These are phyloP conservation scores for Ustilago vetiveriae DNA, from an alignment of 1,284 basidiomycete genomes.

Conservation along the genomic window DNA sequence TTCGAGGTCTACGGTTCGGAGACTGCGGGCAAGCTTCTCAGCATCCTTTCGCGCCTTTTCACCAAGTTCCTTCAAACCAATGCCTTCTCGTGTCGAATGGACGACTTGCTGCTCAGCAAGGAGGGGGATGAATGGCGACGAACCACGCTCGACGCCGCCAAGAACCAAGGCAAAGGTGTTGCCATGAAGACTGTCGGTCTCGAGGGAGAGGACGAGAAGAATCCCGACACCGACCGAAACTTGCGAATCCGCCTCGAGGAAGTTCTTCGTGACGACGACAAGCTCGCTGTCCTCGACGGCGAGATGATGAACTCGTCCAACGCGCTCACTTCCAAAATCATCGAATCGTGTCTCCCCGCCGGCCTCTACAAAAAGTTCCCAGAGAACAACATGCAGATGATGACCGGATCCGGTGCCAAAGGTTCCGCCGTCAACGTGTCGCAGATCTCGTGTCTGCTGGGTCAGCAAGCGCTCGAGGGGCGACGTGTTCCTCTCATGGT, in stretches of 20 bases:
- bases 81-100: constrained; percentile 98
- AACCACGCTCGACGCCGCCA: constrained; percentile 76
- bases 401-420: constrained; percentile 98
- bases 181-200: constrained; percentile 77
- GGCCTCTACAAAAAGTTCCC: constrained; percentile 81
- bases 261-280: constrained; percentile 93
- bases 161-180: constrained; percentile 81
- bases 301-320: constrained; percentile 75
- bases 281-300: constrained; percentile 95
- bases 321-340: constrained; percentile 82
- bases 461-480: constrained; percentile 97
- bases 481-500: constrained; percentile 99
- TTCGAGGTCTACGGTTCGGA: constrained; percentile 96
- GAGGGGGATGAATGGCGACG: constrained; percentile 80
- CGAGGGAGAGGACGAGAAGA: constrained; percentile 58
- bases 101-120: constrained; percentile 89
- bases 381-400: constrained; percentile 98
- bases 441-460: constrained; percentile 95
- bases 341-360: constrained; percentile 81
- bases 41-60: constrained; percentile 90
- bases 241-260: constrained; percentile 77
- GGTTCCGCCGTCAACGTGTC: constrained; percentile 97
- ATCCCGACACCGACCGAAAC: constrained; percentile 70
- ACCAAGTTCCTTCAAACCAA: constrained; percentile 97
- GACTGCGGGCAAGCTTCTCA: constrained; percentile 87